Base-by-base conservation (phyloP, 169 alveolate genomes). In the Cryptosporidium andersoni region DNA sequence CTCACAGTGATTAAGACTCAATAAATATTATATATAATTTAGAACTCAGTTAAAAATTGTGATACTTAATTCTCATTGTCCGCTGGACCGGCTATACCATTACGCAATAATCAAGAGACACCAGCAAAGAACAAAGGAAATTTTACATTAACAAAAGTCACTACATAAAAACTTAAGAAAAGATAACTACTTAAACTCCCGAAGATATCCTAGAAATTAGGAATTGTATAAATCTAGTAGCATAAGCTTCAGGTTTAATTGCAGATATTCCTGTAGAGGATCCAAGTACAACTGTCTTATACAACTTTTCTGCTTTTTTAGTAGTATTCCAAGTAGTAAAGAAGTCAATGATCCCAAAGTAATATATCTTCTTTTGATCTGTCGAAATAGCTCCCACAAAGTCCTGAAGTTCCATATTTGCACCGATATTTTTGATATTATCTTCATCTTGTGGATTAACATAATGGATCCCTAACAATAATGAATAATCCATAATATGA, bases 381-480 rank as follows among this genome's bases (percentile, higher is more conserved):
- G 67, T 63, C 37, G 92, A 81, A 25, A 74, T 65, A 45, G 89
- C 88, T 91, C 93, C 40, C 7, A 80, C 82, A 16, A 81, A 55
- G 9, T 52, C 62, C 48, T 85, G 51, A n/a, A 62, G 37, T 42
- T 66, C 64, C 39, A 42, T 40, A 49, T 60, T 74, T 60, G 55
- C 85, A 43, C 55, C 60, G 0, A 74, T 64, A 2, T 66, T 58
- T 2, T 45, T 43, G n/a, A 74, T 74, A 42, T 74, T 62, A 43
- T 37, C 49, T 4, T 74, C 85, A 52, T 62, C 67, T 34, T 74
- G 47, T 25, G 25, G 0, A 0, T 25, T 25, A 4, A 74, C 85
- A 64, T 93, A 68, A 89, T 95, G 97, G 51, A 96, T 90, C 7
- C 98, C 98, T 56, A 96, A 90, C 14, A 96, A 92, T 49, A 95